Percentiles rank a stretch among this genome's conserved stretches.
Evolutionary conservation across 768 basidiomycete genomes (phyloP).

Genomic region (Trametes maxima): DNA sequence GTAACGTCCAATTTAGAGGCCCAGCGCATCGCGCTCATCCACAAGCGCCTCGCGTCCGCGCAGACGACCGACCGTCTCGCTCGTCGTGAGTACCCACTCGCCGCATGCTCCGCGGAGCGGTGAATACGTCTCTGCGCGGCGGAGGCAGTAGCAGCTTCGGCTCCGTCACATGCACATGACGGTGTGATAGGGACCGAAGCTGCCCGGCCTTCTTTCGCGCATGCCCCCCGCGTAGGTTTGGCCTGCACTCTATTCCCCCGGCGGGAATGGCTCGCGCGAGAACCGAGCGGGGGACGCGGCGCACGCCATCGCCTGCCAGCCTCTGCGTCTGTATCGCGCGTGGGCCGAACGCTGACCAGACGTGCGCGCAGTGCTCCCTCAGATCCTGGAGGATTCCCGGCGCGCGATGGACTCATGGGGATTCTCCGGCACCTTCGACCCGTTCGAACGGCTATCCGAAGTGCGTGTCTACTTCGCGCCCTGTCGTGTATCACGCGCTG

Average conservation of each 20-base stretch:
- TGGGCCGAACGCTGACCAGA: neutral
- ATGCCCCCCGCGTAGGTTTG: neutral
- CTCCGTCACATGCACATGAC: slow-evolving; percentile 6
- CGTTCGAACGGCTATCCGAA: slow-evolving; percentile 66
- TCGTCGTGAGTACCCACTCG: slow-evolving; percentile 51
- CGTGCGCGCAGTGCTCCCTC: slow-evolving; percentile 57
- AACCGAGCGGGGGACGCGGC: neutral
- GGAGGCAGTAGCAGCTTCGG: slow-evolving; percentile 7
- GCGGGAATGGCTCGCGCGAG: neutral
- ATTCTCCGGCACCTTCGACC: slow-evolving; percentile 63
- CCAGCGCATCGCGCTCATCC: slow-evolving; percentile 62
- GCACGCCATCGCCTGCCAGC: neutral
- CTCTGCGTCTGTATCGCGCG: neutral
- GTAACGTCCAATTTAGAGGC: slow-evolving; percentile 72
- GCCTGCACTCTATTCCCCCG: neutral
- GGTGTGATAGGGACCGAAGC: slow-evolving; percentile 9
- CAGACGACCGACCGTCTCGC: slow-evolving; percentile 65
- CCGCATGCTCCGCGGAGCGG: slow-evolving; percentile 14
- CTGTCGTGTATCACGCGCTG: slow-evolving; percentile 10
- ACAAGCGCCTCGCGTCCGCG: slow-evolving; percentile 66
- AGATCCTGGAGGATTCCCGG: slow-evolving; percentile 65
- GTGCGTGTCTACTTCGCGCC: slow-evolving; percentile 19
- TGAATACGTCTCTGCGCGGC: neutral
- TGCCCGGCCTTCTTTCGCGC: slow-evolving; percentile 1
- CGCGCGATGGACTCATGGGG: slow-evolving; percentile 68